Evolutionary conservation across 345 rosid genomes (phyloP), one percentile per base, ranked within the genome.

Genomic region (Acer saccharum): DNA sequence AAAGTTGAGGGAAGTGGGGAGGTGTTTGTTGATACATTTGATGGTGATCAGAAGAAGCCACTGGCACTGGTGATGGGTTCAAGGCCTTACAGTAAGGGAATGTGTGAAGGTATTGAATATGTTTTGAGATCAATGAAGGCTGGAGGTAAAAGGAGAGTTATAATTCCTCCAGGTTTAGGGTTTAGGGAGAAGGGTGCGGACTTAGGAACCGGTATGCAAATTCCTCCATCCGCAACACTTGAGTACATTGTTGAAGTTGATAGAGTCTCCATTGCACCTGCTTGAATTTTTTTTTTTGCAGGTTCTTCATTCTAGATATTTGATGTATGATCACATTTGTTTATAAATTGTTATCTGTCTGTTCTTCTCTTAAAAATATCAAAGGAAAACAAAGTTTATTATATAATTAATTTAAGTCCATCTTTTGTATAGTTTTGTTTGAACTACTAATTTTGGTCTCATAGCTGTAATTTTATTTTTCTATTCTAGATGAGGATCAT

Each of bases 221-320:
- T 95, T 67, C 97, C 95, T 8, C 88, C 96, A 0, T 79, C 43
- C 73, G 88, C 95, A 0, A 83, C 91, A 16, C 82, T 95, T n/a
- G 97, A 92, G 80, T 95, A 88, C 79, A 39, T 91, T 76, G 86
- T 93, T 72, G 90, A 93, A 83, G 87, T 93, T 76, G 96, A 92
- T 2, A 93, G 82, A 87, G 98, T 92, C 69, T 95, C 96, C 16
- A 90, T 95, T 77, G 97, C 99, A 25, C 96, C 98, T 18, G 94
- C 99, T 76, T 95, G 83, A 87, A 8, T 23, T 2, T 16, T 25
- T 2, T 16, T 25, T 25, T 46, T 41, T 60, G 46, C 46, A 43
- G 46, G 46, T 43, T 43, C 9, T 43, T 43, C 46, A 43, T 1
- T 43, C 46, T 43, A 43, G 7, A 43, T 43, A 43, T 43, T 43